Conservation (phyloP, 2,329 filamentous ascomycete species). For the Herpotrichia juniperi region DNA sequence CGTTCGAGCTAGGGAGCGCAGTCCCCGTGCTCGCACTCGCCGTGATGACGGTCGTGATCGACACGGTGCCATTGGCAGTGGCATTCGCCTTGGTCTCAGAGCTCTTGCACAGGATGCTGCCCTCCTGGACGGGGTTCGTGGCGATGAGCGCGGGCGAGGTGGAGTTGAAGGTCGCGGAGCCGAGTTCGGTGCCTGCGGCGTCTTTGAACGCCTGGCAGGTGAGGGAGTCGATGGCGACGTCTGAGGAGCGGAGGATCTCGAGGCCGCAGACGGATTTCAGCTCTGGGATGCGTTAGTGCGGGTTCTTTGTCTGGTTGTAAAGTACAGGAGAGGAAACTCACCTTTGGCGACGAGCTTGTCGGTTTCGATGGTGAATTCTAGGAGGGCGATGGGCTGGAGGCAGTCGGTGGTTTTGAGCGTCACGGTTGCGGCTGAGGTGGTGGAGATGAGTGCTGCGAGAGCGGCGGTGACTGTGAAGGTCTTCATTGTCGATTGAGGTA, state of each 20-base stretch:
- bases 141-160: constrained; percentile 23
- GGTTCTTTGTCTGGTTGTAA: background rate
- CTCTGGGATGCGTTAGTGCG: constrained; percentile 12
- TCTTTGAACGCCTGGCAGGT: constrained; percentile 32
- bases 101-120: constrained; percentile 19
- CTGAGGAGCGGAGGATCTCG: constrained; percentile 23
- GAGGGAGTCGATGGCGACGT: constrained; percentile 16
- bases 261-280: constrained; percentile 32
- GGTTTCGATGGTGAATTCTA: constrained; percentile 18
- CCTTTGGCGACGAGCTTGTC: constrained; percentile 17
- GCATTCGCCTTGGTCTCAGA: background rate
- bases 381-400: constrained; percentile 13
- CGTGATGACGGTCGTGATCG: background rate
- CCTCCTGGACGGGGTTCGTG: constrained; percentile 30
- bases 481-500: constrained; percentile 22
- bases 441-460: constrained; percentile 15
- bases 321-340: constrained; percentile 1
- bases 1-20: background rate
- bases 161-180: constrained; percentile 27
- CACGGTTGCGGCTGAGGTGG: constrained; percentile 20
- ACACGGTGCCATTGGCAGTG: constrained; percentile 8
- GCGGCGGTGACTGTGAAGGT: constrained; percentile 15
- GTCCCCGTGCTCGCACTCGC: background rate
- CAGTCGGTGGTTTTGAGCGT: constrained; percentile 21
- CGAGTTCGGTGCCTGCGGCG: constrained; percentile 20